Base-by-base conservation (phyloP, 164 flowering plant species). In the Kingdonia uniflora region DNA sequence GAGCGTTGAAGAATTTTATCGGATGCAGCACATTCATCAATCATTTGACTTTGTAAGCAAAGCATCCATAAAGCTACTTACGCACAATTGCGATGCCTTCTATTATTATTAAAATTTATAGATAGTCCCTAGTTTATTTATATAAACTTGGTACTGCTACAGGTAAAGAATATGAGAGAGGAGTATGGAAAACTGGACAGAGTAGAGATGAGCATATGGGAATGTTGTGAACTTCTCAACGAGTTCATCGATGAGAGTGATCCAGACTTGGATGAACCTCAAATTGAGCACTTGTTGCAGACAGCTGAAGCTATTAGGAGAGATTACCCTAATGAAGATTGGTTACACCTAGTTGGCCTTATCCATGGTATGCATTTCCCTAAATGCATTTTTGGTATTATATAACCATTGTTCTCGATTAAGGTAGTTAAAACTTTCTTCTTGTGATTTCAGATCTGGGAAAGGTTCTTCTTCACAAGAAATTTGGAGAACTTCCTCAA, bases 391-490 rank as follows among this genome's bases (percentile, higher is more conserved):
- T 41, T 14, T 14, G 12, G 4, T 2, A 14, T 14, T 16, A 14
- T 14, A 41, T 14, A 16, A 41, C 11, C 5, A 16, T 14, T 44
- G 48, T 19, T 44, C 0, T 41, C 1, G 16, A 11, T 41, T 11
- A n/a, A n/a, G n/a, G 12, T 44, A 16, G n/a, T 2, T 20, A 21
- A 20, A 47, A 29, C 6, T 3, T 47, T 47, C 5, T 21, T 44
- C 17, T 44, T 44, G 19, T 25, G 19, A 11, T 7, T 63, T 29
- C 66, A 81, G 87, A 81, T 69, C 75, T 81, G 43, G 88, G 88
- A 12, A 81, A 81, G 60, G 79, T 81, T 40, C 81, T 81, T 52
- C 73, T 72, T 54, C 81, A 58, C 55, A 78, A 75, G 19, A 23
- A 24, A 1, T 37, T 73, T 57, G 77, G 77, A 14, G 72, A 7